Evolutionary conservation across 306 rosid genomes (phyloP), one percentile per base, ranked within the genome.

Genomic region (Quercus variabilis): DNA sequence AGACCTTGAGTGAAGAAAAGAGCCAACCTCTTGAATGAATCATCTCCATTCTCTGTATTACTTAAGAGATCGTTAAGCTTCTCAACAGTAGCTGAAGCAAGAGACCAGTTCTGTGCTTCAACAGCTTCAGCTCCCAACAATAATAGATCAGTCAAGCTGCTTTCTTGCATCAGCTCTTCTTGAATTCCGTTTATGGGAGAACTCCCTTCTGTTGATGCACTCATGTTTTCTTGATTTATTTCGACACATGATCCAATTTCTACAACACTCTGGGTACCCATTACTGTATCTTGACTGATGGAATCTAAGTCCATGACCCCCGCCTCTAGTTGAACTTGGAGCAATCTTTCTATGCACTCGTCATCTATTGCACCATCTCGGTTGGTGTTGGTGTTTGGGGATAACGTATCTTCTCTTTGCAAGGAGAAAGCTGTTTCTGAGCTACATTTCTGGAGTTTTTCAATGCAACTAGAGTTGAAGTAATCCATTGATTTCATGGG

Each of bases 41-140:
- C 56, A 74, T 81, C 89, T 20, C 83, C 85, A 26, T 60, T 79
- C 77, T 55, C 81, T 9, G 43, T 46, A 41, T 74, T 56, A 28
- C 67, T 69, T 49, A 75, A 81, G 38, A 80, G 65, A 54, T 71
- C 31, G 76, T 81, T 78, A 2, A 91, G 89, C 81, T 84, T 86
- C 68, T 79, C 71, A 14, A 89, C 81, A 63, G 76, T 84, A 10
- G 74, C 74, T 10, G 80, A 84, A 81, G 86, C 90, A 31, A 89
- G 80, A 31, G 41, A 8, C 76, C 80, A 82, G 64, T 91, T 89
- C 57, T 83, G 88, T 52, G 89, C 83, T 83, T 89, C 90, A 80
- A 89, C 87, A 59, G 96, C 96, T 81, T 91, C 91, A 76, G 96
- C 96, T 80, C 88, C 93, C 65, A 78, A 77, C 78, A 89, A 58